Evolutionary conservation across 805 yeast species (phyloP), one percentile per base, ranked within the genome.

Genomic region (Pichia exigua): DNA sequence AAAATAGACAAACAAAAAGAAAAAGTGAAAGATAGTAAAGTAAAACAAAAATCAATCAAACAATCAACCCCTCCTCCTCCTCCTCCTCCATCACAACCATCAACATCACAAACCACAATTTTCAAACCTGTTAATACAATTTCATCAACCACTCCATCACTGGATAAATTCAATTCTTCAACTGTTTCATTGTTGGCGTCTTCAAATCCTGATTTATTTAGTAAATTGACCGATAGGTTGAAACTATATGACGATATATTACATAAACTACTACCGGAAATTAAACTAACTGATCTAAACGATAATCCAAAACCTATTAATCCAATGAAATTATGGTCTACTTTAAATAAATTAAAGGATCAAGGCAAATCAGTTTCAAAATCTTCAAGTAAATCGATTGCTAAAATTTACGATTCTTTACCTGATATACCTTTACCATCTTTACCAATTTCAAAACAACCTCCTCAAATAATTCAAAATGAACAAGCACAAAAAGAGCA

Each of bases 211-310:
- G 66, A 63, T 44, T 42, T 61, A 35, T 55, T 65, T 40, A 66
- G 70, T 10, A 64, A 66, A 21, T 57, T 67, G 30, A 60, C 67
- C 18, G 63, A 64, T 49, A 47, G 68, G 42, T 52, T 66, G 44
- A 64, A 64, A 49, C 49, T 62, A 20, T 66, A 65, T 45, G 71
- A 67, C 52, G 71, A 67, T 47, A 60, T 66, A 12, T 51, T 67
- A 45, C 66, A 65, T 39, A 50, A 64, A 24, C 50, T 67, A 10
- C 41, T 67, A 17, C 71, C 71, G 2, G 67, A 64, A 46, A 58
- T 65, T 41, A 66, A 66, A 46, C 50, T 63, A 35, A 61, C 68
- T 1, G 68, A 66, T 44, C 53, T 62, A 46, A 62, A 65, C 45
- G 69, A 63, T 40, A 62, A 62, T 38, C 66, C 67, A 3, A 60